Base-by-base conservation (phyloP, 2,329 filamentous ascomycete genomes). In the Ophiostoma novo-ulmi region DNA sequence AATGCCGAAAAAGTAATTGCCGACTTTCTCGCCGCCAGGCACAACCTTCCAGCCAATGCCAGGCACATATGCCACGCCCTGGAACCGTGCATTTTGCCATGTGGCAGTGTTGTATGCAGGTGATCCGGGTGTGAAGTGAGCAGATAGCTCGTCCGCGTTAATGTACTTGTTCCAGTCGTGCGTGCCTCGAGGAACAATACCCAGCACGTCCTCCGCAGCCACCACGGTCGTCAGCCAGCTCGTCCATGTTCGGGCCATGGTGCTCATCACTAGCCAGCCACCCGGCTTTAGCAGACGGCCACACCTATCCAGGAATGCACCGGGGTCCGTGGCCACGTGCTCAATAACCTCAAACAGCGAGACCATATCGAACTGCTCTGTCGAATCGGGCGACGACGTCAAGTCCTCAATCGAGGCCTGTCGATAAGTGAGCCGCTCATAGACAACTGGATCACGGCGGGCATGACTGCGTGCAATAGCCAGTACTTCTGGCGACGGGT, bases 91-190 rank as follows among this genome's bases (percentile, higher is more conserved):
- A 75, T 77, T 83, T 13, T 67, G 65, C 89, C 90, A 94, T 1
- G 52, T 61, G 39, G 44, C 82, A 70, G 78, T 80, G 70, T 38
- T 39, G 67, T 39, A 48, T 31, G 71, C 70, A 26, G 58, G 44
- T 26, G 66, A 66, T 4, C 48, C 67, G 10, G 70, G 70, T 20
- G 81, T 78, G 74, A 89, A 86, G 78, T 85, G 83, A 1, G 78
- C 80, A 75, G 85, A 82, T 77, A 97, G 79, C 83, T 98, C 94
- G 17, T 87, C 83, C 74, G 92, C 91, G 77, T 97, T 95, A 75
- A 99, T 89, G 81, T 98, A 99, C 82, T 98, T 97, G 73, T 85
- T 85, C 95, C 95, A 99, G 79, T 97, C 93, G 81, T 99, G 95
- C 66, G 95, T 99, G 1, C 95, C 95, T 74, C 87, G 87, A 11